phyloP scores from a whole-genome alignment of 106 monocot genomes.

The Acorus gramineus region DNA sequence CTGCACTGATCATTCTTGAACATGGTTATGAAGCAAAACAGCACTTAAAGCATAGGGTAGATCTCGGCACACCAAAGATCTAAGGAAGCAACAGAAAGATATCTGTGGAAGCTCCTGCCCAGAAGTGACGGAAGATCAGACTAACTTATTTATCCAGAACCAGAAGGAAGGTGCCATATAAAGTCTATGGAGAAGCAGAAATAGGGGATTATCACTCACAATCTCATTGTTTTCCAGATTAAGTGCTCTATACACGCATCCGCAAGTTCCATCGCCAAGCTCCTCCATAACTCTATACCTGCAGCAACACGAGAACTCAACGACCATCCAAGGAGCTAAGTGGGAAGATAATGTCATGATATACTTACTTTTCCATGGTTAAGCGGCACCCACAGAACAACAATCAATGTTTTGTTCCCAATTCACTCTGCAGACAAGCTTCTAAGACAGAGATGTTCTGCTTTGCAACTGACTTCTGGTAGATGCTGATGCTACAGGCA shows the following conservation, averaged over 20 bases:
- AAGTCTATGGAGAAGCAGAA: too few species aligned
- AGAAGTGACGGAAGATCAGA: too few species aligned
- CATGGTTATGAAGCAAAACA: too few species aligned
- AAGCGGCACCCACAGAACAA: constrained; percentile 10
- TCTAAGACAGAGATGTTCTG: constrained; percentile 14
- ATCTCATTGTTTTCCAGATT: constrained; percentile 53
- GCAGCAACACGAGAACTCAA: constrained; percentile 13
- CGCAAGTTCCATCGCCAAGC: constrained; percentile 90
- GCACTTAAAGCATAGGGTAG: too few species aligned
- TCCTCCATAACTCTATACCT: constrained; percentile 67
- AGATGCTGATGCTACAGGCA: constrained; percentile 4
- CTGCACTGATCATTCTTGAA: too few species aligned
- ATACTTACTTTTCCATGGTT: constrained; percentile 73
- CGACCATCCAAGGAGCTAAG: background rate
- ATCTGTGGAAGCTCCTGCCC: too few species aligned
- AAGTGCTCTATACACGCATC: constrained; percentile 66
- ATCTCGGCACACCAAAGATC: too few species aligned
- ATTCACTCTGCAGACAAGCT: constrained; percentile 11
- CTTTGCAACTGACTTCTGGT: constrained; percentile 15
- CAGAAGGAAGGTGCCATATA: background rate
- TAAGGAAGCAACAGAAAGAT: too few species aligned
- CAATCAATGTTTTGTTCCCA: constrained; percentile 15
- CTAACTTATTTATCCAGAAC: background rate
- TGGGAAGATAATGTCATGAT: background rate
- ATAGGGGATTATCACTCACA: constrained; percentile 25